phyloP scores from a whole-genome alignment of 768 basidiomycete species.

The Tricholoma matsutake region DNA sequence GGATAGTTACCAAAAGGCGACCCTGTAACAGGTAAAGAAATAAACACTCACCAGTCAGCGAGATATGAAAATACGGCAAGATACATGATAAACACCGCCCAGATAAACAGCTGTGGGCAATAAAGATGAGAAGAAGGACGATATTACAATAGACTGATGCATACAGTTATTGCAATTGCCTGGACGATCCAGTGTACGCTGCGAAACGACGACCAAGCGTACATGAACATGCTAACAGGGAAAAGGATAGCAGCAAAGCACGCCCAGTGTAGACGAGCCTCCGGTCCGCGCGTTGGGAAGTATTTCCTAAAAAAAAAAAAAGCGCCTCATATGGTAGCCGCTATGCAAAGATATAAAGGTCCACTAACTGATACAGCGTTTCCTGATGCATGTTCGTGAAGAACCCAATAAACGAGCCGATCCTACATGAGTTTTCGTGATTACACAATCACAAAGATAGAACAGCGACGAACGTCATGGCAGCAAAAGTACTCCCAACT shows the following conservation, averaged over 20 bases:
- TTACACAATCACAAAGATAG: not conserved
- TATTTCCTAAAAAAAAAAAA: conserved; percentile 29
- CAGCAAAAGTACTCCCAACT: conserved; percentile 56
- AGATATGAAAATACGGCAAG: conserved; percentile 59
- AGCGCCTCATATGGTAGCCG: not conserved
- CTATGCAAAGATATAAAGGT: not conserved
- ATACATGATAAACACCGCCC: conserved; percentile 52
- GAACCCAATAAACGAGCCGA: conserved; percentile 52
- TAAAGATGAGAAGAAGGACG: conserved; percentile 7
- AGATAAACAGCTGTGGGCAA: conserved; percentile 41
- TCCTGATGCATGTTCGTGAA: conserved; percentile 46
- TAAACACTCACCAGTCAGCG: conserved; percentile 52
- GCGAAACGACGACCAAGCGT: conserved; percentile 61
- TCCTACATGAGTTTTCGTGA: conserved; percentile 30
- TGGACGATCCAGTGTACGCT: conserved; percentile 60
- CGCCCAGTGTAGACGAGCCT: conserved; percentile 62
- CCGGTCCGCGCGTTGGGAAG: conserved; percentile 37
- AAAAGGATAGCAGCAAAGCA: conserved; percentile 53
- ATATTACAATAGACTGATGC: conserved; percentile 3
- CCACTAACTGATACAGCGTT: conserved; percentile 41
- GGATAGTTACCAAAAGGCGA: not conserved
- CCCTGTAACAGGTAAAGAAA: not conserved
- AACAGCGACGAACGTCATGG: conserved; percentile 42
- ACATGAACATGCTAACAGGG: conserved; percentile 67
- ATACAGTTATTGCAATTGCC: conserved; percentile 47